Evolutionary conservation across 2,329 filamentous ascomycete species (phyloP), one percentile per base, ranked within the genome.

Genomic region (Hypocreales sp.): DNA sequence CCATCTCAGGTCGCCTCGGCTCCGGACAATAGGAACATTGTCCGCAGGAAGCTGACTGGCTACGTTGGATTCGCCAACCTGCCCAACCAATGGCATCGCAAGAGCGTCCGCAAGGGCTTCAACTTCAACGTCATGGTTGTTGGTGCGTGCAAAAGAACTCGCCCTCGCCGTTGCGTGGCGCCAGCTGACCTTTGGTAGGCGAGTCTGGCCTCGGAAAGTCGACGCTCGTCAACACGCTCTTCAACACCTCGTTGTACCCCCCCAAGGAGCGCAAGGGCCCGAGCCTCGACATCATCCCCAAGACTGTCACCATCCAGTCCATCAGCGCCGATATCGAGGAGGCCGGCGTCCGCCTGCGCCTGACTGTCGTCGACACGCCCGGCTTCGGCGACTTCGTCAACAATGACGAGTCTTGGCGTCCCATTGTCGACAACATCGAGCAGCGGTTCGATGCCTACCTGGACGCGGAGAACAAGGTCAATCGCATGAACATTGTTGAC

Each of bases 91-190:
- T 98, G 90, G 90, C 90, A 98, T 68, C 87, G 90, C 59, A 98
- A 98, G 79, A 94, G 86, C 73, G 90, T 98, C 48, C 83, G 90
- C 53, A 98, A 98, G 63, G 90, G 90, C 36, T 98, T 98, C 73
- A 98, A 95, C 72, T 98, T 98, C 71, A 98, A 98, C 55, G 90
- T 98, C 44, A 98, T 98, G 90, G 90, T 98, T 59, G 90, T 98
- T 60, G 90, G 90, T 95, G 68, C 51, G 86, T 77, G 17, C 6
- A 10, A n/a, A 5, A 20, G 7, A 20, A 10, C 18, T 10, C 18
- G 18, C 18, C 18, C 7, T 9, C 4, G 15, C 15, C 10, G 19
- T 9, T 12, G 6, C 12, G 8, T 21, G 11, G 11, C 8, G 8
- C 12, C 28, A 29, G 14, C 26, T 33, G 21, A 25, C 14, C n/a